These are phyloP conservation scores for Colletotrichum plurivorum DNA, from an alignment of 2,329 filamentous ascomycete species.

Conservation along the genomic window DNA sequence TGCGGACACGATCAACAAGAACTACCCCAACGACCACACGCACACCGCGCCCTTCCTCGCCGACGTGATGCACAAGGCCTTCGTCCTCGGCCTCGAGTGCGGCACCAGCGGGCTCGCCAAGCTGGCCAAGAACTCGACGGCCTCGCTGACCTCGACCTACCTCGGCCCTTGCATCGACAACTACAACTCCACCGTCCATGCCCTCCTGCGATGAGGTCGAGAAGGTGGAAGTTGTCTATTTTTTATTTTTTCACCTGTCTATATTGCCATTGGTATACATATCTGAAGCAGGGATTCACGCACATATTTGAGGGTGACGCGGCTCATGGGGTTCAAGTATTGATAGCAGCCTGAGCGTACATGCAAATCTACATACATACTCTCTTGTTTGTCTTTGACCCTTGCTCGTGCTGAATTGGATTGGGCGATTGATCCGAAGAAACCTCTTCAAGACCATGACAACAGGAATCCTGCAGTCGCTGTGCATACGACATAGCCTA, in stretches of 20 bases:
- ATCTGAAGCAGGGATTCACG: slow-evolving; percentile 10
- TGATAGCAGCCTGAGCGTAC: slow-evolving; percentile 1
- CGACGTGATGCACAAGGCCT: slow-evolving; percentile 68
- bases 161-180: slow-evolving; percentile 48
- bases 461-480: too few relatives aligned
- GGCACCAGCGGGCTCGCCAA: slow-evolving; percentile 57
- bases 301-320: slow-evolving; percentile 10
- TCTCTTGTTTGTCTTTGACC: not conserved
- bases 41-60: slow-evolving; percentile 72
- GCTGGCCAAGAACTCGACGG: slow-evolving; percentile 50
- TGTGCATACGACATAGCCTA: too few relatives aligned
- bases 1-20: slow-evolving; percentile 61
- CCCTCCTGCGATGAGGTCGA: slow-evolving; percentile 29
- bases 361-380: not conserved
- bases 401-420: too few relatives aligned
- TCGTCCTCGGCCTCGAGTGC: slow-evolving; percentile 69
- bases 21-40: slow-evolving; percentile 74
- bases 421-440: too few relatives aligned
- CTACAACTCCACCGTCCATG: slow-evolving; percentile 40
- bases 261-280: not conserved
- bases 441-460: too few relatives aligned
- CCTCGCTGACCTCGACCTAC: slow-evolving; percentile 46
- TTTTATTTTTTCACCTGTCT: not conserved
- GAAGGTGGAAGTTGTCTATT: not conserved
- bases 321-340: not conserved